These are phyloP conservation scores for Thozetella sp. DNA, from an alignment of 495 filamentous ascomycete species.

Conservation along the genomic window DNA sequence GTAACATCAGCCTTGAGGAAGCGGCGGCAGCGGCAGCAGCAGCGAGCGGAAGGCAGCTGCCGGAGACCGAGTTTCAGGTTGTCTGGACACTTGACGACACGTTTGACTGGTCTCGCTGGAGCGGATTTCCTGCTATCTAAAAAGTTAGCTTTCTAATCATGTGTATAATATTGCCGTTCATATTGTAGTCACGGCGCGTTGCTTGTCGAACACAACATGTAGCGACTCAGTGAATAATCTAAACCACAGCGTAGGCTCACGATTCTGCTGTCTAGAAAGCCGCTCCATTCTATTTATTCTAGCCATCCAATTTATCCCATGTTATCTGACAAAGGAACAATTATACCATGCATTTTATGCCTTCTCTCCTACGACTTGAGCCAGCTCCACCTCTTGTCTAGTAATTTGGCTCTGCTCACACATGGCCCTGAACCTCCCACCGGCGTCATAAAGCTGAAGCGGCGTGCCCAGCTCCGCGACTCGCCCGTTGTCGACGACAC, in stretches of 20 bases:
- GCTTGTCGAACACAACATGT: too few relatives aligned
- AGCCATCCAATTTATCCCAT: too few relatives aligned
- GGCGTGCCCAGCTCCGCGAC: slow-evolving; percentile 87
- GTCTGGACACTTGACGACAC: neutral
- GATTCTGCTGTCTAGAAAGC: too few relatives aligned
- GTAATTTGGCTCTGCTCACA: slow-evolving; percentile 85
- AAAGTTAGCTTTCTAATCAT: neutral
- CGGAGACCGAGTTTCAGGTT: neutral
- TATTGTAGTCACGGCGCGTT: too few relatives aligned
- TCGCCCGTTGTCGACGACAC: slow-evolving; percentile 86
- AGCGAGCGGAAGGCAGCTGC: neutral
- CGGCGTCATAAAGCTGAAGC: slow-evolving; percentile 61
- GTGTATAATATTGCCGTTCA: neutral
- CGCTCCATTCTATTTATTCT: too few relatives aligned
- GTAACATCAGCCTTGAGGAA: neutral
- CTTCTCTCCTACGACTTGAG: neutral
- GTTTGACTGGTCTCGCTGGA: neutral
- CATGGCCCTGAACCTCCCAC: slow-evolving; percentile 86
- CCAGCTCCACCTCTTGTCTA: neutral
- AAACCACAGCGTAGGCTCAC: too few relatives aligned
- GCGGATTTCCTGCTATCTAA: neutral
- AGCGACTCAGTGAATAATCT: too few relatives aligned
- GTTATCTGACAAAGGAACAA: neutral
- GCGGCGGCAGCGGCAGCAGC: neutral
- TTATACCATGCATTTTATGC: too few relatives aligned